Base-by-base conservation (phyloP, 2,329 filamentous ascomycete genomes). In the Cladosporium velox region DNA sequence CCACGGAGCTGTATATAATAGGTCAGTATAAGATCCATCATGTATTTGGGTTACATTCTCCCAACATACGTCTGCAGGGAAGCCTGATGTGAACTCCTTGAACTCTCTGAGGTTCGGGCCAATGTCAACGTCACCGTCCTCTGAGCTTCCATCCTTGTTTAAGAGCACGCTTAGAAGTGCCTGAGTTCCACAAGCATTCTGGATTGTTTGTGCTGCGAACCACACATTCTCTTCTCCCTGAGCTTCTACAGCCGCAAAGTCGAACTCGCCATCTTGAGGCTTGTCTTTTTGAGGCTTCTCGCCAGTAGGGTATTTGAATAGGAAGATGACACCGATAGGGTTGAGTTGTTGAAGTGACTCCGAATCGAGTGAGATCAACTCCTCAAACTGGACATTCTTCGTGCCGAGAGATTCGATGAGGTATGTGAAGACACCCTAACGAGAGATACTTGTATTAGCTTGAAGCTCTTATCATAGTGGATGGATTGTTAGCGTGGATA, bases 151-250 rank as follows among this genome's bases (percentile, higher is more conserved):
- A 49, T 69, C 67, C 78, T 96, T 91, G 82, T 99, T 99, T 71
- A 99, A 83, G 35, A 98, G 85, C 64, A 98, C 91, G 63, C 91
- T 95, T 49, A 99, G 87, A 57, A 99, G 87, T 3, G 95, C 95
- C 79, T 99, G 95, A 18, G 95, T 99, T 54, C 93, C 95, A 81
- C 95, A 99, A 8, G 95, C 95, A 79, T 99, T 99, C 80, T 98
- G 94, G 77, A 99, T 99, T 4, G 94, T 98, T 82, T 99, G 95
- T 34, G 90, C 89, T 4, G 95, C 95, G 80, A 99, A 99, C 85
- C 97, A 99, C 73, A 97, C 85, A 15, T 65, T 47, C 44, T 68
- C 71, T 26, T 72, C 72, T 35, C 68, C 59, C 54, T 71, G 67
- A 32, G 67, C 66, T 51, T 74, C 71, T 21, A 90, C 83, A 15